Base-by-base conservation (phyloP, 2,329 filamentous ascomycete genomes). In the Dactylellina cionopaga region DNA sequence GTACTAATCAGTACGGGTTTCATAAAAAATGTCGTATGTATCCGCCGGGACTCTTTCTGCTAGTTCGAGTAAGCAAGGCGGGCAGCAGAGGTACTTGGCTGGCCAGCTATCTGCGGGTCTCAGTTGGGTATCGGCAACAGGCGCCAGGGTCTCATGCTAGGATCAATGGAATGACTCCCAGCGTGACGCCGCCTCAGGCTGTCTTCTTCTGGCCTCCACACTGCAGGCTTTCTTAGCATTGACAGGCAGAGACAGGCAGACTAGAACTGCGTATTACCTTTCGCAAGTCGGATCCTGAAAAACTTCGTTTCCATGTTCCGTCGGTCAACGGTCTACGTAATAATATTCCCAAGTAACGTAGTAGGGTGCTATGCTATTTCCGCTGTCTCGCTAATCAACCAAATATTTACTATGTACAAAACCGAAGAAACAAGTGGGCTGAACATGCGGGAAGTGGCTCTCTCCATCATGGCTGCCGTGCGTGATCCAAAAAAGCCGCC, bases 131-230 rank as follows among this genome's bases (percentile, higher is more conserved):
- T n/a, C 29, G 49, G 43, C 43, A 47, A 19, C 64, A 62, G 41
- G 65, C 55, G 56, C 65, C 58, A 56, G 54, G 56, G 65, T 70
- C 65, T 69, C 64, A 69, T 55, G 64, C 55, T 25, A 55, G 39
- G 49, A 46, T 44, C 25, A 47, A 71, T n/a, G n/a, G n/a, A n/a
- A n/a, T 71, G 66, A 71, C 66, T 71, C 66, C 58, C 56, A 56
- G 64, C 54, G 19, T 62, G 55, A 49, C 51, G 31, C n/a, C n/a
- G n/a, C 41, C 41, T 58, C 62, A 47, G 25, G 31, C 51, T 49
- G 24, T 29, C 7, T 35, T 22, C n/a, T n/a, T n/a, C n/a, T n/a
- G n/a, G n/a, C n/a, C n/a, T n/a, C n/a, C n/a, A n/a, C n/a, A n/a
- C n/a, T n/a, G n/a, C n/a, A n/a, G n/a, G n/a, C n/a, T n/a, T n/a